These are phyloP conservation scores for Fonsecaea multimorphosa DNA, from an alignment of 2,329 filamentous ascomycete species.

Conservation along the genomic window DNA sequence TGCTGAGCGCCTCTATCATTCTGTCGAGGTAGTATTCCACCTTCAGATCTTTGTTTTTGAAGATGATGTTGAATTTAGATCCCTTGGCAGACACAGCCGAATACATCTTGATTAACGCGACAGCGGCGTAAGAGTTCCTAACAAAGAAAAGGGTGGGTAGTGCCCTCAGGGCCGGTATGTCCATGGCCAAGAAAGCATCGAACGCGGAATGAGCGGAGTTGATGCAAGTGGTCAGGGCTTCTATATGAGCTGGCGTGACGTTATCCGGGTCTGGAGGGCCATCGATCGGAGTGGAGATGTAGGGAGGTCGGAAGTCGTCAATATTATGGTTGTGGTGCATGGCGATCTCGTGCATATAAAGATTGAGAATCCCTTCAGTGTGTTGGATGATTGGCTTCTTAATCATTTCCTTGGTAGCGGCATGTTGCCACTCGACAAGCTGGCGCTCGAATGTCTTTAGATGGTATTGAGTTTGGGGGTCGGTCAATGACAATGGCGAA, in stretches of 20 bases:
- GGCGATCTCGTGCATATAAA: conserved; percentile 78
- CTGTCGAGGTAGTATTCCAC: conserved; percentile 70
- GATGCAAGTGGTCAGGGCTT: conserved; percentile 70
- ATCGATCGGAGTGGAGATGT: conserved; percentile 46
- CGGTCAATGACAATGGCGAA: conserved; percentile 60
- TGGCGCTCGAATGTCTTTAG: conserved; percentile 70
- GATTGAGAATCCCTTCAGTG: conserved; percentile 67
- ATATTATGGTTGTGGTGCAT: conserved; percentile 68
- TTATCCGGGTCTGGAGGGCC: conserved; percentile 42
- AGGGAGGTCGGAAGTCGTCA: conserved; percentile 56
- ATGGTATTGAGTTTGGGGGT: conserved; percentile 68
- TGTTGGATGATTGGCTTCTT: conserved; percentile 65
- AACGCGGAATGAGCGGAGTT: conserved; percentile 70
- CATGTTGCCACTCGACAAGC: conserved; percentile 64
- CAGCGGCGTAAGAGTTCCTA: conserved; percentile 72
- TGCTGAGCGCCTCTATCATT: conserved; percentile 71
- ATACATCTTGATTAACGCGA: conserved; percentile 76
- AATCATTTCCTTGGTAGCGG: conserved; percentile 59
- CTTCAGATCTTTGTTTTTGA: conserved; percentile 71
- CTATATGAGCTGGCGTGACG: conserved; percentile 66
- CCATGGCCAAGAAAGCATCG: conserved; percentile 68
- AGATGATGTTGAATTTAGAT: conserved; percentile 71
- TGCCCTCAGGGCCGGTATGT: conserved; percentile 64
- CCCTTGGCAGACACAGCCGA: conserved; percentile 68
- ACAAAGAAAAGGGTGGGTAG: conserved; percentile 75